Percentiles rank a stretch among this genome's conserved stretches.
phyloP scores from a whole-genome alignment of 2,329 filamentous ascomycete genomes.

The Fusarium continuum region DNA sequence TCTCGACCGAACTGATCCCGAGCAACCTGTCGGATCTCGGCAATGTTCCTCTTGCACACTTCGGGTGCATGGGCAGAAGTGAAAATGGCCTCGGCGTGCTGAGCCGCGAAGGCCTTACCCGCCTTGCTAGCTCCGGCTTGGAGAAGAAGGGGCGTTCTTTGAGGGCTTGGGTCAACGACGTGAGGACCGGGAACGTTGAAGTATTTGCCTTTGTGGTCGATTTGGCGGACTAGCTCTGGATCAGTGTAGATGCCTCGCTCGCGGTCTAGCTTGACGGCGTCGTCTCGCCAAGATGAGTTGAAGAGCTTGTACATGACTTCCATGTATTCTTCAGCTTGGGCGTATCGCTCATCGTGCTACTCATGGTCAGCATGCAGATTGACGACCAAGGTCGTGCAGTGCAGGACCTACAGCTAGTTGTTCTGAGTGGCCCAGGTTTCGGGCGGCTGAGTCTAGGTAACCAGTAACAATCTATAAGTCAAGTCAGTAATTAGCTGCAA shows the following conservation, averaged over 20 bases:
- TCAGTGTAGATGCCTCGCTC: conserved; percentile 65
- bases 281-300: conserved; percentile 72
- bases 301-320: conserved; percentile 73
- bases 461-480: conserved; percentile 68
- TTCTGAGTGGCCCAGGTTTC: conserved; percentile 67
- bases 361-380: not conserved
- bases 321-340: conserved; percentile 70
- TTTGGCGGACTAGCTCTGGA: conserved; percentile 65
- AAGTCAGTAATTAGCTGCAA: conserved; percentile 40
- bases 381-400: no score
- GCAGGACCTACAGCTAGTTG: conserved; percentile 51
- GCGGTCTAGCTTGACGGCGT: conserved; percentile 70
- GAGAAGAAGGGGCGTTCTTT: conserved; percentile 73
- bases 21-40: conserved; percentile 69
- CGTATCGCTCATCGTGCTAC: conserved; percentile 72
- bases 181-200: conserved; percentile 72
- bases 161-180: conserved; percentile 71
- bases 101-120: conserved; percentile 72
- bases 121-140: conserved; percentile 75
- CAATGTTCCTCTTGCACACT: conserved; percentile 68
- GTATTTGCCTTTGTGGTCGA: conserved; percentile 72
- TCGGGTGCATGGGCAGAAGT: conserved; percentile 71
- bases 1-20: conserved; percentile 64
- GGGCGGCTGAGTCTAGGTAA: conserved; percentile 74
- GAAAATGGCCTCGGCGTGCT: conserved; percentile 77